Evolutionary conservation across 1,284 basidiomycete species (phyloP).

Genomic region (Irpex sp.): DNA sequence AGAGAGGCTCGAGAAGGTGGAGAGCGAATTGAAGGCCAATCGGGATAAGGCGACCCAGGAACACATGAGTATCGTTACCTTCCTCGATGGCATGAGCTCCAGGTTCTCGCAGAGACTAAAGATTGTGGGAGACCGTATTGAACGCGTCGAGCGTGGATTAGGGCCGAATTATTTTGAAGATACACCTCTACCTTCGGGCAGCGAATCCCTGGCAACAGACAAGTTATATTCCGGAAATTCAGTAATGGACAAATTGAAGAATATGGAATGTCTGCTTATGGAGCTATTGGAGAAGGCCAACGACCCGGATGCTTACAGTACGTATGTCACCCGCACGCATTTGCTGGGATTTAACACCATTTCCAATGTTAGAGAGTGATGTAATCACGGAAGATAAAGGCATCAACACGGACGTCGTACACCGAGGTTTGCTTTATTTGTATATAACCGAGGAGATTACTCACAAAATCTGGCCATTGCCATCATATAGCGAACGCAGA

Average conservation of each 20-base stretch:
- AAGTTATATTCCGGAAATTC: neutral
- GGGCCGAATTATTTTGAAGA: neutral
- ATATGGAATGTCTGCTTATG: neutral
- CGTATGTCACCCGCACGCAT: neutral
- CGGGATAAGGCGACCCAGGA: neutral
- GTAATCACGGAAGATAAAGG: neutral
- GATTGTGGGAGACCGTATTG: neutral
- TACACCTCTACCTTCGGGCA: neutral
- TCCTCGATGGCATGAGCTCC: neutral
- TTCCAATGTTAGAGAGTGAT: neutral
- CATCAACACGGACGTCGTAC: neutral
- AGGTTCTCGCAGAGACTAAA: neutral
- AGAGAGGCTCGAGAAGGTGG: neutral
- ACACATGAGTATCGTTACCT: neutral
- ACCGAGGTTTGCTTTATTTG: neutral
- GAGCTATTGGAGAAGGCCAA: neutral
- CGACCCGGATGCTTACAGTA: neutral
- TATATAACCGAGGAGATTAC: too few species aligned
- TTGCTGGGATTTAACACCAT: neutral
- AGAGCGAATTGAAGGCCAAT: neutral
- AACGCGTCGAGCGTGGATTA: neutral
- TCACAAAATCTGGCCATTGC: neutral
- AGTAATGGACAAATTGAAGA: neutral
- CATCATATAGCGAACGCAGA: neutral
- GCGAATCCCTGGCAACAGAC: neutral